Evolutionary conservation across 2,329 filamentous ascomycete species (phyloP), one percentile per base, ranked within the genome.

Genomic region (Nemania sp.): DNA sequence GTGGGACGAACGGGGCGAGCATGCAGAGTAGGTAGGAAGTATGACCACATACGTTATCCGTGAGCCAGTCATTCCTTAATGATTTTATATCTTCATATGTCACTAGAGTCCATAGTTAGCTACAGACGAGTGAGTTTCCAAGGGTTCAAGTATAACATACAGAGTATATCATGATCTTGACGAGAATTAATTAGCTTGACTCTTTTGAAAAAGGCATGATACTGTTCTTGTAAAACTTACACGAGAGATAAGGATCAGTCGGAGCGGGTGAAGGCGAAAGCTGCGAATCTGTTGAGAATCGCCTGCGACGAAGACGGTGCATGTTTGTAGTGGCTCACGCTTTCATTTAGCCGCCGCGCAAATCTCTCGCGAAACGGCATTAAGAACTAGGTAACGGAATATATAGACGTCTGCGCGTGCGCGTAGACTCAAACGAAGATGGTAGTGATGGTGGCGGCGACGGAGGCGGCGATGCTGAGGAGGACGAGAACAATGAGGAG

Each of bases 51-150:
- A 94, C 93, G 83, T 97, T 98, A 80, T 99, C 96, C 51, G 95
- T 98, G 60, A 99, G 85, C 96, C 96, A 99, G 84, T 98, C 96
- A 80, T 92, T 86, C 81, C 92, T 93, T 66, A 99, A 88, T 18
- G 92, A 91, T 79, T 94, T 92, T 73, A 98, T 88, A 80, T 99
- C 96, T 78, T 96, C 93, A 78, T 90, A 89, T 58, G 93, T 97
- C 73, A 98, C 93, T 94, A 70, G 18, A 22, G 49, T 60, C 53
- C 13, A 52, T n/a, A 76, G 72, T 75, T 27, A 76, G 72, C 60
- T 22, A 53, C 49, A 41, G 22, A 41, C 29, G 15, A 61, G 54
- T 45, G 18, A 15, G 38, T 41, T 8, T 53, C 5, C 26, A 22
- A 22, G 26, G 49, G 38, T 29, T n/a, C 43, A 59, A 32, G 68